phyloP scores from a whole-genome alignment of 2,329 filamentous ascomycete genomes.

The Dactylellina drechsleri region DNA sequence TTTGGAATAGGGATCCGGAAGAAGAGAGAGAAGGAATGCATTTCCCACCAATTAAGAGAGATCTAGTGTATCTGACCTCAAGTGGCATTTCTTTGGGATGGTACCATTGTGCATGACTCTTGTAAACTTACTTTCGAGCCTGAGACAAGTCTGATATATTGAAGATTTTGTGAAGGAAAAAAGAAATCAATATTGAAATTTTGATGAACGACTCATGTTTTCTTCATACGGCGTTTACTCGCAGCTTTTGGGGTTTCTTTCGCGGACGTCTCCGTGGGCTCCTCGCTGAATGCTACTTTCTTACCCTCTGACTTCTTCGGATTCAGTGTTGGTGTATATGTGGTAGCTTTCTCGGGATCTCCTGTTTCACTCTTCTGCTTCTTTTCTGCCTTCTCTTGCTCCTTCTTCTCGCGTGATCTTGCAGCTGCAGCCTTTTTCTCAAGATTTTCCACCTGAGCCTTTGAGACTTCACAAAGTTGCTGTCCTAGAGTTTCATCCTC shows the following conservation, averaged over 20 bases:
- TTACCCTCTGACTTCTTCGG: conserved; percentile 27
- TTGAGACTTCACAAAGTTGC: conserved; percentile 88
- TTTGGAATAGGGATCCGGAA: neutral
- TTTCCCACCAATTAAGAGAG: neutral
- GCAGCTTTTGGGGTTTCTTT: conserved; percentile 41
- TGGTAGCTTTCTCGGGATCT: conserved; percentile 1
- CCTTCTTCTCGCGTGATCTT: conserved; percentile 70
- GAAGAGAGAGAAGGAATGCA: neutral
- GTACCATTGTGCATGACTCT: neutral
- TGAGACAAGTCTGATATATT: no score
- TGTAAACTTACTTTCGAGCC: neutral
- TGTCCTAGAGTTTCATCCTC: conserved; percentile 82
- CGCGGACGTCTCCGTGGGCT: conserved; percentile 32
- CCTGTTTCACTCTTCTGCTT: conserved; percentile 55
- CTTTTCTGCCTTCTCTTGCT: conserved; percentile 59
- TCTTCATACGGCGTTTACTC: conserved; percentile 42
- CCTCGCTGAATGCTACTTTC: conserved; percentile 44
- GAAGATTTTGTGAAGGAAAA: no score
- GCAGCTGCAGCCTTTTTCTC: conserved; percentile 81
- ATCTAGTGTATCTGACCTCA: neutral
- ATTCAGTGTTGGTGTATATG: conserved; percentile 12
- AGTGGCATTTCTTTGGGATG: neutral
- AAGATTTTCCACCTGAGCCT: conserved; percentile 80
- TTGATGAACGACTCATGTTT: neutral
- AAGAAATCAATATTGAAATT: neutral